Percentiles rank a stretch among this genome's conserved stretches.
Conservation (phyloP, 495 filamentous ascomycete species). For the Hypoxylon perforatum region DNA sequence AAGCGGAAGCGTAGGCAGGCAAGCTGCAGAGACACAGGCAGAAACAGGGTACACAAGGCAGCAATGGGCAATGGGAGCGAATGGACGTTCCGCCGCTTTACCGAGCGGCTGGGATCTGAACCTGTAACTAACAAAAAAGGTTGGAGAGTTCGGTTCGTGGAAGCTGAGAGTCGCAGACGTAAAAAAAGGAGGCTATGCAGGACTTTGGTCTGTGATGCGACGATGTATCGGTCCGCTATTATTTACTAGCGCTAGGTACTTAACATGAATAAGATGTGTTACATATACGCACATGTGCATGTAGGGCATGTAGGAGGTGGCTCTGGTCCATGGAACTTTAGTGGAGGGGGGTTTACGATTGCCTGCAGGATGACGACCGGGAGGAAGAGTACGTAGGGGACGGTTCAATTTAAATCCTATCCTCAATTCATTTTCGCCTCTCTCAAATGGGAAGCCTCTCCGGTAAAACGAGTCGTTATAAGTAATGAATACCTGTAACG, state of each 20-base stretch:
- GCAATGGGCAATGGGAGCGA: slow-evolving; percentile 11
- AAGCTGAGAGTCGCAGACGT: neutral
- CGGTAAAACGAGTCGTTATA: neutral
- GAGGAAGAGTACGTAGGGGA: neutral
- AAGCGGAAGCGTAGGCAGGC: slow-evolving; percentile 14
- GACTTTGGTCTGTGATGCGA: slow-evolving; percentile 4
- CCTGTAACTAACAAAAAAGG: slow-evolving; percentile 6
- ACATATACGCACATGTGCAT: neutral
- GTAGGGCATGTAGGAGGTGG: slow-evolving; percentile 3
- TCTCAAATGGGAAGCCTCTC: neutral
- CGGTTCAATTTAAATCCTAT: neutral
- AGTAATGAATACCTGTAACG: neutral
- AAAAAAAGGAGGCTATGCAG: neutral
- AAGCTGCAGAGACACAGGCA: slow-evolving; percentile 3
- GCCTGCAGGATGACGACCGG: slow-evolving; percentile 17
- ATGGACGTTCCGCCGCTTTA: slow-evolving; percentile 28
- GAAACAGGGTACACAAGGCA: neutral
- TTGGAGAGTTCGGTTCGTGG: neutral
- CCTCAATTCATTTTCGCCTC: slow-evolving; percentile 11
- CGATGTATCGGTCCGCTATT: slow-evolving; percentile 8
- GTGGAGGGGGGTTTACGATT: slow-evolving; percentile 12
- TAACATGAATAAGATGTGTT: slow-evolving; percentile 5
- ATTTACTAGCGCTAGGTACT: neutral
- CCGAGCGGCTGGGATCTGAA: slow-evolving; percentile 26
- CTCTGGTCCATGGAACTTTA: slow-evolving; percentile 16